These are phyloP conservation scores for Helianthus annuus DNA, from an alignment of 129 eudicot species.

Conservation along the genomic window HanXRQr2.0-SUNRISE NC_035436.2:168416835-168417334, in stretches of 20 bases:
- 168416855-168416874: slow-evolving; percentile 30
- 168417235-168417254: slow-evolving; percentile 71
- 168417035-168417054: slow-evolving; percentile 70
- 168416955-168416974: slow-evolving; percentile 53
- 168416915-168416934: not conserved
- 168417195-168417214: slow-evolving; percentile 63
- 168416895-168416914: not conserved
- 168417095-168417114: slow-evolving; percentile 1
- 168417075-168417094: slow-evolving; percentile 15
- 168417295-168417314: not conserved
- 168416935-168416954: not conserved
- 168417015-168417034: slow-evolving; percentile 55
- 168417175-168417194: slow-evolving; percentile 60
- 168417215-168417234: slow-evolving; percentile 59
- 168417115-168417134: not conserved
- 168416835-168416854: slow-evolving; percentile 61
- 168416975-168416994: slow-evolving; percentile 67
- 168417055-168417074: slow-evolving; percentile 46
- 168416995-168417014: slow-evolving; percentile 72
- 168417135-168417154: slow-evolving; percentile 16
- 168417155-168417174: slow-evolving; percentile 70
- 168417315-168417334: slow-evolving; percentile 1
- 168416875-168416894: no score
- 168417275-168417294: not conserved
- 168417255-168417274: slow-evolving; percentile 28